Base-by-base conservation (phyloP, 768 basidiomycete species). In the Pleurotus citrinopileatus region DNA sequence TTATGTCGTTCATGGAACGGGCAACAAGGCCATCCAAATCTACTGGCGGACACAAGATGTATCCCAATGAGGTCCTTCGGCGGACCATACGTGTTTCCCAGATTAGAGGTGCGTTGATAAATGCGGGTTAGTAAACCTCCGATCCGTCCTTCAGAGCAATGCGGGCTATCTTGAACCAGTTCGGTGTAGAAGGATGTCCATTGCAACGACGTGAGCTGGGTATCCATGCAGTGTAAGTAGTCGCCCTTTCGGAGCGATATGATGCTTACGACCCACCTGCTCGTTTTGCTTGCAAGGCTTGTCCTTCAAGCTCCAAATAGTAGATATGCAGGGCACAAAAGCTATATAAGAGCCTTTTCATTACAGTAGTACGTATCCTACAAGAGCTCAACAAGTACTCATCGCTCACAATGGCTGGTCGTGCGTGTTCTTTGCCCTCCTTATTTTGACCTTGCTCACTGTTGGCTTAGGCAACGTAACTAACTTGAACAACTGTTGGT, bases 401-500 rank as follows among this genome's bases (percentile, higher is more conserved):
- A 15, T 13, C 29, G 17, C 17, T 40, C 17, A 40, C 15, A 13
- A 40, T 40, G 38, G 17, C 38, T 19, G 38, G 38, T 12, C 38
- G 38, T 40, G 19, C 38, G 38, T 19, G 7, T 13, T 47, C 34
- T 29, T 45, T 26, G 6, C 32, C 50, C 13, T 22, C 8, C 29
- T 34, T 52, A 26, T 28, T 52, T 9, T 34, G n/a, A n/a, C n/a
- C 32, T 57, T 23, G 54, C 51, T 37, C 17, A 58, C 28, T 46
- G 13, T 43, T 19, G 22, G 42, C 56, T 51, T 57, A 67, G 70
- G 66, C 37, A 57, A 63, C 44, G 61, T 64, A 17, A 73, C 73
- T 17, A 53, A 55, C 3, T 60, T 75, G 50, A 64, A 85, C 65
- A 84, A 84, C 65, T 68, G 83, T 76, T 56, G 61, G 75, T 54